Conservation (phyloP, 306 rosid species). For the Cicer cuneatum region DNA sequence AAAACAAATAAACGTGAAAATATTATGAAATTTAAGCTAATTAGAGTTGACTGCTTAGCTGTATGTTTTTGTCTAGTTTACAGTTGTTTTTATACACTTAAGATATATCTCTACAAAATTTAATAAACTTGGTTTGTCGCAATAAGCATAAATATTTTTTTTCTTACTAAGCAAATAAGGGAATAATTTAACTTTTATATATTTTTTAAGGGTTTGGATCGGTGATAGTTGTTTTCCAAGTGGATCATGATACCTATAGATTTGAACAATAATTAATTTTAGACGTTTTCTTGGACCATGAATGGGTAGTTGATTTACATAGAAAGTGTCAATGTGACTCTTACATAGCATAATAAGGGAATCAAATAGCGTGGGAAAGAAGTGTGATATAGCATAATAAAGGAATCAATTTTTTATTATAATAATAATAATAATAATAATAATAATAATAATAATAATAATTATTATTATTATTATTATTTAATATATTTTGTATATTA, state of each 20-base stretch:
- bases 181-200: neutral
- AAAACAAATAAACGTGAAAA: neutral
- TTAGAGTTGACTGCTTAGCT: neutral
- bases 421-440: no score
- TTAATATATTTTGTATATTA: no score
- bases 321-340: constrained; percentile 29
- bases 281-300: constrained; percentile 21
- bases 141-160: neutral
- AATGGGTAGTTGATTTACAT: neutral
- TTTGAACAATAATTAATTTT: constrained; percentile 7
- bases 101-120: neutral
- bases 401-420: neutral
- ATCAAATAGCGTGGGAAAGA: constrained; percentile 13
- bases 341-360: neutral
- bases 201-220: neutral
- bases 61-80: no score
- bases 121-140: neutral
- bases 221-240: constrained; percentile 7
- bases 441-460: no score
- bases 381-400: neutral
- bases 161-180: neutral
- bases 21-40: neutral
- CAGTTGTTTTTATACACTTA: neutral
- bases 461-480: no score
- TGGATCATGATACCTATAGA: neutral